Conservation (phyloP, 441 rosid genomes). For the Corymbia calophylla region DNA sequence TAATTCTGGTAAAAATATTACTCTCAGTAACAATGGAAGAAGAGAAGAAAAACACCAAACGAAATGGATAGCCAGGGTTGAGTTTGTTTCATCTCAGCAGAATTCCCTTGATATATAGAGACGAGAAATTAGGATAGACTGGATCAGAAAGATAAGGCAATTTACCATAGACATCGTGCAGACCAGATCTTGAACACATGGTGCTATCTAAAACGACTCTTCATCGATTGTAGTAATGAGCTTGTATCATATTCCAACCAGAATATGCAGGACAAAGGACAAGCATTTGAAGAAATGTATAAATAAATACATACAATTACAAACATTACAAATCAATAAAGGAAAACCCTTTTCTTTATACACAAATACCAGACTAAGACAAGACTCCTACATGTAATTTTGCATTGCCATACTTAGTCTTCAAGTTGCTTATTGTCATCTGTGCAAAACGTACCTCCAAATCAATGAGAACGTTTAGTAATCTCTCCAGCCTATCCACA, state of each 20-base stretch:
- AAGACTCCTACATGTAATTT: neutral
- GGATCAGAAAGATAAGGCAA: neutral
- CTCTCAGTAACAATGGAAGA: neutral
- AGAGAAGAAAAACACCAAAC: neutral
- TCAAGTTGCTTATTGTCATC: neutral
- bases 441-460: neutral
- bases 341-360: neutral
- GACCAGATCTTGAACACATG: neutral
- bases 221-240: neutral
- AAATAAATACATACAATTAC: neutral
- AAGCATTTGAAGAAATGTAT: neutral
- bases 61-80: neutral
- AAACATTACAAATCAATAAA: neutral
- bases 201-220: neutral
- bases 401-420: neutral
- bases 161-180: neutral
- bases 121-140: neutral
- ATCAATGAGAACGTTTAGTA: neutral
- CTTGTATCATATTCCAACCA: neutral
- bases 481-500: neutral
- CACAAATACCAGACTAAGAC: neutral
- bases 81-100: neutral
- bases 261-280: neutral
- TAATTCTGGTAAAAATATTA: neutral
- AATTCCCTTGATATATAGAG: neutral